Evolutionary conservation across 225 moss, liverwort and hornwort species (phyloP).

Genomic region (Polytrichum formosum): DNA sequence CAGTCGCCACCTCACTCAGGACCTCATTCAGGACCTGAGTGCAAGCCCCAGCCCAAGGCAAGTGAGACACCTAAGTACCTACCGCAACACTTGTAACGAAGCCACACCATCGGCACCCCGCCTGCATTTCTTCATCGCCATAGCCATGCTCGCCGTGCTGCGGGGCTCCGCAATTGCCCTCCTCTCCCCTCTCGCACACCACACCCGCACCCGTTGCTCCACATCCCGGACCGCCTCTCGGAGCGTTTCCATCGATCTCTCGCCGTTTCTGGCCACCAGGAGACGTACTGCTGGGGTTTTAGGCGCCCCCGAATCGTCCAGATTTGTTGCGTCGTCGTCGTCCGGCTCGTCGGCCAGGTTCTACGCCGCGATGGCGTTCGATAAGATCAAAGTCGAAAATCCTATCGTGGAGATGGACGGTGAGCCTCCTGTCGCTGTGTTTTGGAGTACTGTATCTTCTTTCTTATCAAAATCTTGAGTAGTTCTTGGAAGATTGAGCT

Average conservation of each 20-base stretch:
- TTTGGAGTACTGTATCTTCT: neutral
- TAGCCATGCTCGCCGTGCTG: constrained; percentile 5
- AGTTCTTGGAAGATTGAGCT: too few species aligned
- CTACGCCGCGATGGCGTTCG: constrained; percentile 60
- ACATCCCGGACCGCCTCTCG: too few species aligned
- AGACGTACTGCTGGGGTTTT: neutral
- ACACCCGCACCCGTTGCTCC: neutral
- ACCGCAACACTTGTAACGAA: neutral
- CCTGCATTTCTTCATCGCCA: neutral
- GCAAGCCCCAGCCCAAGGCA: too few species aligned
- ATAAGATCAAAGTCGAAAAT: constrained; percentile 87
- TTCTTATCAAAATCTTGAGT: too few species aligned
- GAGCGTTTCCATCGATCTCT: too few species aligned
- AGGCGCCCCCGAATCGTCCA: neutral
- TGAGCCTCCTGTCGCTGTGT: constrained; percentile 1
- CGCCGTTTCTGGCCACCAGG: too few species aligned
- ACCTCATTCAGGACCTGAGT: neutral
- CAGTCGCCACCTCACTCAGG: neutral
- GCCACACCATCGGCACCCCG: neutral
- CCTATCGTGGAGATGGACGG: constrained; percentile 93
- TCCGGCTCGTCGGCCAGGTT: constrained; percentile 8
- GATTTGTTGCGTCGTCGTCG: too few species aligned
- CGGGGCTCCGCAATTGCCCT: neutral
- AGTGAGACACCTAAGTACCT: too few species aligned
- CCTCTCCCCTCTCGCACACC: neutral